Evolutionary conservation across 2,329 filamentous ascomycete genomes (phyloP).

Genomic region (Microcyclospora pomicola): DNA sequence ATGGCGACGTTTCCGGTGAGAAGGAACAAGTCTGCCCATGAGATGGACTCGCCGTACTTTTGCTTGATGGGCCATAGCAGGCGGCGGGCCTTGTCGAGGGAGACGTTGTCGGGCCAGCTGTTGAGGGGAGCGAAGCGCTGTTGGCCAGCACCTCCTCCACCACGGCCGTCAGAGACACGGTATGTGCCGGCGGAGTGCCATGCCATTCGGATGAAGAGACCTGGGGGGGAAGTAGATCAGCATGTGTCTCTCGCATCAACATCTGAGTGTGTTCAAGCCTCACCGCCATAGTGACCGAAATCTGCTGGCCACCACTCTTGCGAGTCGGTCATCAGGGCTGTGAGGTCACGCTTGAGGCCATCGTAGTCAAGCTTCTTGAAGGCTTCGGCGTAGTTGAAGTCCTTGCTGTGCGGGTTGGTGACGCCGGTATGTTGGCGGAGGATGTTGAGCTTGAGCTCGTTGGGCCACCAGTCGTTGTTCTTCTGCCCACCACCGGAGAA

Average conservation of each 20-base stretch:
- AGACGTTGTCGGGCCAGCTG: conserved; percentile 69
- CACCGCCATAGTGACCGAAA: conserved; percentile 55
- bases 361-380: conserved; percentile 61
- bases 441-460: conserved; percentile 52
- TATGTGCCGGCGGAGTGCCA: conserved; percentile 74
- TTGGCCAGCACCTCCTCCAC: conserved; percentile 56
- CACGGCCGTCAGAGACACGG: conserved; percentile 60
- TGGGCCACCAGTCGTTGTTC: conserved; percentile 60
- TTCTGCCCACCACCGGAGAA: conserved; percentile 41
- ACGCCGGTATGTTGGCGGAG: conserved; percentile 55
- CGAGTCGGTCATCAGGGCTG: conserved; percentile 60
- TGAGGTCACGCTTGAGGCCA: conserved; percentile 59
- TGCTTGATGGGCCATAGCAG: conserved; percentile 73
- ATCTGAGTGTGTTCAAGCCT: too few relatives aligned
- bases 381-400: conserved; percentile 57
- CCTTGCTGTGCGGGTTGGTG: conserved; percentile 48
- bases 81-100: conserved; percentile 66
- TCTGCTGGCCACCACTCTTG: conserved; percentile 75
- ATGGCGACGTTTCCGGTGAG: conserved; percentile 64
- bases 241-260: too few relatives aligned
- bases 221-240: conserved; percentile 16
- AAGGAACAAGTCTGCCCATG: conserved; percentile 61
- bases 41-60: conserved; percentile 72
- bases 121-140: conserved; percentile 71
- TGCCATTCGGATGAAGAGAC: conserved; percentile 66